Evolutionary conservation across 176 grass and related monocot species (phyloP), one percentile per base, ranked within the genome.

Genomic region (Musa itinerans): DNA sequence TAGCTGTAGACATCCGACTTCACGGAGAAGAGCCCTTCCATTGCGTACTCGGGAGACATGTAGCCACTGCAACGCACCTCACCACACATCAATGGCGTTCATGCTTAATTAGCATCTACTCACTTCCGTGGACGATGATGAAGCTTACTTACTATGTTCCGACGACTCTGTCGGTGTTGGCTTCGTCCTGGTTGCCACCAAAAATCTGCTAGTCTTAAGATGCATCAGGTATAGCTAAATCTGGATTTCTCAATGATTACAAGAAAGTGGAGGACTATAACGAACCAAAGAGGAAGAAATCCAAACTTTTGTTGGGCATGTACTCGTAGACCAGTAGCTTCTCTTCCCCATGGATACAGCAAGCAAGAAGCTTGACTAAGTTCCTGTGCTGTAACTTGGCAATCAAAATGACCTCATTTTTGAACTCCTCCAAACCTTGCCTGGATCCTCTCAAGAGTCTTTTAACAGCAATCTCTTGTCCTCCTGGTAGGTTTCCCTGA

Each of bases 321-420:
- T 76, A 86, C 26, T 86, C 87, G 53, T 83, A 89, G 63, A 89
- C 59, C 63, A 83, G 56, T 15, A 89, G 19, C n/a, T 73, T 83
- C 22, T 89, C 87, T 24, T 83, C 80, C 53, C 51, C 55, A 13
- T 77, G 58, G 63, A 83, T 74, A 43, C 73, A 78, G 69, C 27
- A 83, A 52, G 77, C 87, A 6, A 86, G 14, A 80, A 89, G 80
- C 76, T 57, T 80, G 54, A 85, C 87, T 10, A 89, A 53, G 63
- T 85, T 85, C 82, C 62, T 83, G 54, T 89, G 83, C 52, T 89
- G 87, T 74, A 89, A 61, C 68, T 74, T 85, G 16, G 87, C 54
- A 11, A 83, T 71, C 54, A 78, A n/a, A 73, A 11, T 8, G 22
- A 77, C 74, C 79, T 89, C 87, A 80, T 77, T 89, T 78, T 52